These are phyloP conservation scores for Aquilaria yunnanensis DNA, from an alignment of 345 rosid genomes.

Conservation along the genomic window DNA sequence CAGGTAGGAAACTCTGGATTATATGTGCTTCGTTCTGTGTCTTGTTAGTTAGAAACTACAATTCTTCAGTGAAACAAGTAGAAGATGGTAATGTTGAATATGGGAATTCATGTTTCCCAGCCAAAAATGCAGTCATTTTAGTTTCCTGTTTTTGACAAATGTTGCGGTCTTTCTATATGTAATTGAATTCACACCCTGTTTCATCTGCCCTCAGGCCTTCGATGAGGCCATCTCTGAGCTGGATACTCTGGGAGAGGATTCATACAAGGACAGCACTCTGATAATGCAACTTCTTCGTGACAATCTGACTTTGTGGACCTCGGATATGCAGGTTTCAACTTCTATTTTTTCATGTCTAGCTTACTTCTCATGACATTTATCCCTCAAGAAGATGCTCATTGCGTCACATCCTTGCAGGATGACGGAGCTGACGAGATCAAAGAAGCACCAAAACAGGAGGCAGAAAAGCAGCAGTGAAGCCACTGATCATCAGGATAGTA, in stretches of 20 bases:
- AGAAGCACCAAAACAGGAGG: slow-evolving; percentile 37
- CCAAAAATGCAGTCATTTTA: no score
- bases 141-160: neutral
- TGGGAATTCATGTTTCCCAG: no score
- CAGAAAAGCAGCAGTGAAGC: slow-evolving; percentile 31
- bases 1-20: slow-evolving; percentile 28
- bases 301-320: slow-evolving; percentile 56
- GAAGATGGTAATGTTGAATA: no score
- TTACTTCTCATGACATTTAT: neutral
- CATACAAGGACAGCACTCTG: slow-evolving; percentile 73
- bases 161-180: neutral
- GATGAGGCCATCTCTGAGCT: slow-evolving; percentile 74
- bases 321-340: slow-evolving; percentile 30
- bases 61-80: no score
- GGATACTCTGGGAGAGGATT: slow-evolving; percentile 53
- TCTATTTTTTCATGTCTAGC: neutral
- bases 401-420: slow-evolving; percentile 20
- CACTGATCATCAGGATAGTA: neutral
- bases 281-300: slow-evolving; percentile 56
- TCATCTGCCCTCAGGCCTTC: slow-evolving; percentile 31
- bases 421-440: slow-evolving; percentile 44
- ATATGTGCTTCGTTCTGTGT: neutral
- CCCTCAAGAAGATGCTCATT: neutral
- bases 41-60: neutral
- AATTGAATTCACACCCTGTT: neutral